Base-by-base conservation (phyloP, 2,329 filamentous ascomycete species). In the Fusarium lateritium region DNA sequence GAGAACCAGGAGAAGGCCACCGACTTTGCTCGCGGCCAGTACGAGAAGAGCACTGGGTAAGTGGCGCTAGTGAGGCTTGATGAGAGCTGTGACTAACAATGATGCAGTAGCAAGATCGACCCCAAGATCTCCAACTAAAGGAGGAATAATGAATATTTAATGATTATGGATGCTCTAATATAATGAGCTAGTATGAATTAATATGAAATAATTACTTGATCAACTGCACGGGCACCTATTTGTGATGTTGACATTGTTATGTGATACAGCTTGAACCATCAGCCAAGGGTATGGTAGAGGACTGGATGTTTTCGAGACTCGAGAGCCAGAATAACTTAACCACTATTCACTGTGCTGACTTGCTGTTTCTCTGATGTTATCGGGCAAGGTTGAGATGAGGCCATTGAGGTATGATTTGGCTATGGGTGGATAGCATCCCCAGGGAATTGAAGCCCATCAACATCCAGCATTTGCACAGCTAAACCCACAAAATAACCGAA, bases 1-100 rank as follows among this genome's bases (percentile, higher is more conserved):
- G 61, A 74, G 15, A 79, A 77, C 19, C 74, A 79, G 36, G 80
- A 82, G 74, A 81, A 82, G 77, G 77, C 80, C 28, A 79, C 78
- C 51, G 80, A 82, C 50, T 73, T 68, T n/a, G 76, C 70, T 8
- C 80, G 80, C 44, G 38, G 19, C 34, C 58, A 72, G 22, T 82
- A 76, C 19, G 80, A 82, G 68, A 81, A 80, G 74, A 38, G 60
- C 4, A 74, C 80, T 50, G 80, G 80, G 80, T 81, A 72, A 64
- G 78, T 65, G 33, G 42, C 8, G 21, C 21, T n/a, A 3, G 9
- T 22, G 21, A 21, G n/a, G 26, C 28, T 14, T n/a, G n/a, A 14
- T 19, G n/a, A 28, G 6, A 31, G 3, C 24, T 34, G 43, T 56
- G 49, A 43, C 64, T 67, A 19, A 72, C 42, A 8, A 46, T n/a